Evolutionary conservation across 352 stramenopile species (phyloP).

Genomic region (Pythium myriotylum): DNA sequence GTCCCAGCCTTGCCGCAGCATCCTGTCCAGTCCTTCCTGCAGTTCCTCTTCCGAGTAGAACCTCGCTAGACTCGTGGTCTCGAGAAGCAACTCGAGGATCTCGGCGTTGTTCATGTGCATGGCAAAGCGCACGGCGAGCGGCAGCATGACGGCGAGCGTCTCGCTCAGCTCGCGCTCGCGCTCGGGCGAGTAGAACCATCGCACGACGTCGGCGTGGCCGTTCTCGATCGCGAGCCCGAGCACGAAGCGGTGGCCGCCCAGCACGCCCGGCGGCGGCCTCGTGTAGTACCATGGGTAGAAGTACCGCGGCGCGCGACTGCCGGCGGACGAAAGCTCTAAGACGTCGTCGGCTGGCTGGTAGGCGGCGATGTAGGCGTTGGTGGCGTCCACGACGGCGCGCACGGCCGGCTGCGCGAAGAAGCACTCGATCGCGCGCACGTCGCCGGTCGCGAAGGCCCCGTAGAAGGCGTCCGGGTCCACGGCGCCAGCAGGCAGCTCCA

Average conservation of each 20-base stretch:
- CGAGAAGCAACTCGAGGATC: background rate
- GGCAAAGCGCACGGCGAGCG: background rate
- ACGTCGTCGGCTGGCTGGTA: background rate
- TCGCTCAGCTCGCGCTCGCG: background rate
- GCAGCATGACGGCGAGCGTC: slow-evolving; percentile 2
- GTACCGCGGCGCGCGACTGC: background rate
- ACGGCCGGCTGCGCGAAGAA: background rate
- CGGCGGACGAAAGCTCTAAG: background rate
- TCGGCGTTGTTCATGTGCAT: slow-evolving; percentile 4
- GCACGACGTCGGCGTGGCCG: background rate
- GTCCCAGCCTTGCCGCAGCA: background rate
- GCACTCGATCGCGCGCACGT: background rate
- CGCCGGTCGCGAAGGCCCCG: background rate
- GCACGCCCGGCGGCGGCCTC: background rate
- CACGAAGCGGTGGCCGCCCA: background rate
- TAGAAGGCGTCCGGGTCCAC: slow-evolving; percentile 1
- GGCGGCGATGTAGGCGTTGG: background rate
- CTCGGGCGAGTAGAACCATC: background rate
- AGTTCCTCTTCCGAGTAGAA: background rate
- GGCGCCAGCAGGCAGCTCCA: background rate
- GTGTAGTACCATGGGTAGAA: slow-evolving; percentile 10
- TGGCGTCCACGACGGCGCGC: background rate
- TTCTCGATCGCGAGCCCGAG: slow-evolving; percentile 4
- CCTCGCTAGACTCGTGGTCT: background rate
- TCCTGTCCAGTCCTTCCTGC: background rate